phyloP scores from a whole-genome alignment of 352 stramenopile genomes.

The Globisporangium takayamanum region DNA sequence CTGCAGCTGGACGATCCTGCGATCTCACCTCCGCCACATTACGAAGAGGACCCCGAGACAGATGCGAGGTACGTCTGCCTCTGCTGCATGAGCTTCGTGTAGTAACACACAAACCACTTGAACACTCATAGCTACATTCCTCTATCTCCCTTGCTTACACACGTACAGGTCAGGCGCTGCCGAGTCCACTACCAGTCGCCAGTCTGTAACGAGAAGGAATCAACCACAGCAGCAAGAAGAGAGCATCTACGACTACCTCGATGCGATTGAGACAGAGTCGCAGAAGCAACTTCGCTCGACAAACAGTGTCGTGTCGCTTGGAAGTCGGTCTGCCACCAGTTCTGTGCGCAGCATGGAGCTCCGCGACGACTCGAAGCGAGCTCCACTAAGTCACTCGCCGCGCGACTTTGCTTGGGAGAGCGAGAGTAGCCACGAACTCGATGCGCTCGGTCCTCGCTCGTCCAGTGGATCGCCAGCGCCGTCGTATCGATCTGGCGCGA shows the following conservation, averaged over 20 bases:
- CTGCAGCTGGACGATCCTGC: slow-evolving; percentile 46
- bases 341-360: slow-evolving; percentile 8
- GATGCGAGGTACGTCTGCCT: slow-evolving; percentile 16
- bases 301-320: slow-evolving; percentile 7
- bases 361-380: slow-evolving; percentile 10
- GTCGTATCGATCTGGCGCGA: slow-evolving; percentile 29
- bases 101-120: background rate
- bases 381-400: slow-evolving; percentile 3
- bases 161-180: slow-evolving; percentile 6
- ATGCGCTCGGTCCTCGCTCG: slow-evolving; percentile 1
- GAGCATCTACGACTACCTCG: slow-evolving; percentile 77
- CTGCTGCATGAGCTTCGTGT: background rate
- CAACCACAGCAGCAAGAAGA: slow-evolving; percentile 12
- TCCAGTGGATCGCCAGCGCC: slow-evolving; percentile 17
- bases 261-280: slow-evolving; percentile 62
- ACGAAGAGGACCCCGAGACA: slow-evolving; percentile 25
- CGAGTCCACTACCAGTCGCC: slow-evolving; percentile 12
- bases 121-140: no score
- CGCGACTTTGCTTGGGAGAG: slow-evolving; percentile 36
- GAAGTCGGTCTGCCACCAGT: slow-evolving; percentile 6
- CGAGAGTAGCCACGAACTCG: background rate
- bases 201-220: background rate
- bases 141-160: no score
- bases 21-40: slow-evolving; percentile 23
- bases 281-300: slow-evolving; percentile 38